phyloP scores from a whole-genome alignment of 1,284 basidiomycete species.

The Ganoderma boninense region DNA sequence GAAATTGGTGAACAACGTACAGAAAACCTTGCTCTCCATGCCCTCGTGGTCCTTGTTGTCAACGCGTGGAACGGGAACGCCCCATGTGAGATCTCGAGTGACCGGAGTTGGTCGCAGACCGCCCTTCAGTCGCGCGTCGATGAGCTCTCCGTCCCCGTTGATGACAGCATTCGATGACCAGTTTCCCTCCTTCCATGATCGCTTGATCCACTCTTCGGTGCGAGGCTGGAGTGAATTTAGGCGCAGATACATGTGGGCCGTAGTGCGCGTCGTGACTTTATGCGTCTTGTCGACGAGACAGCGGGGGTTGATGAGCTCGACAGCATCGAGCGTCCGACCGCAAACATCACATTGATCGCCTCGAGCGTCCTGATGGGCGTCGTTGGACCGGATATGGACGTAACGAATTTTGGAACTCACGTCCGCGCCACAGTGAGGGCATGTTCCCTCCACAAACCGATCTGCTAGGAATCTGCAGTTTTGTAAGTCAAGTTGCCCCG shows the following conservation, averaged over 20 bases:
- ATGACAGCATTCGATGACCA: conserved; percentile 96
- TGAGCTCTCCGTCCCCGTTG: conserved; percentile 85
- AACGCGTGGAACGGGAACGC: conserved; percentile 88
- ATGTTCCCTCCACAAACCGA: conserved; percentile 94
- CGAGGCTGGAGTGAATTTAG: conserved; percentile 86
- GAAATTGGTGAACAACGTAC: conserved; percentile 56
- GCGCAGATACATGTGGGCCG: conserved; percentile 95
- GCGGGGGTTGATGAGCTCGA: conserved; percentile 95
- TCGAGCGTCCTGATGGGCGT: conserved; percentile 79
- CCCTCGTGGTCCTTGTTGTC: conserved; percentile 79
- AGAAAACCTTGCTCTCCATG: conserved; percentile 96
- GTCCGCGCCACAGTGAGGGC: conserved; percentile 89
- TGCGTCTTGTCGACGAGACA: conserved; percentile 91
- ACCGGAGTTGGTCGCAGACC: conserved; percentile 92
- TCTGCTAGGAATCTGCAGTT: conserved; percentile 86
- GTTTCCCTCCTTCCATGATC: conserved; percentile 81
- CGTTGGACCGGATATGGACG: not conserved
- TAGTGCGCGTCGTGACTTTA: conserved; percentile 76
- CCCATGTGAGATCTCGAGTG: conserved; percentile 96
- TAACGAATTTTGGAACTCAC: conserved; percentile 47
- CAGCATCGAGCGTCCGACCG: conserved; percentile 90
- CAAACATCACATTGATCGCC: conserved; percentile 99
- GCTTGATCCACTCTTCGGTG: conserved; percentile 90
- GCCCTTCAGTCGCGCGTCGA: conserved; percentile 90
- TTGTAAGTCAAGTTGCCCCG: conserved; percentile 18